These are phyloP conservation scores for Fusarium sororula DNA, from an alignment of 2,329 filamentous ascomycete species.

Conservation along the genomic window DNA sequence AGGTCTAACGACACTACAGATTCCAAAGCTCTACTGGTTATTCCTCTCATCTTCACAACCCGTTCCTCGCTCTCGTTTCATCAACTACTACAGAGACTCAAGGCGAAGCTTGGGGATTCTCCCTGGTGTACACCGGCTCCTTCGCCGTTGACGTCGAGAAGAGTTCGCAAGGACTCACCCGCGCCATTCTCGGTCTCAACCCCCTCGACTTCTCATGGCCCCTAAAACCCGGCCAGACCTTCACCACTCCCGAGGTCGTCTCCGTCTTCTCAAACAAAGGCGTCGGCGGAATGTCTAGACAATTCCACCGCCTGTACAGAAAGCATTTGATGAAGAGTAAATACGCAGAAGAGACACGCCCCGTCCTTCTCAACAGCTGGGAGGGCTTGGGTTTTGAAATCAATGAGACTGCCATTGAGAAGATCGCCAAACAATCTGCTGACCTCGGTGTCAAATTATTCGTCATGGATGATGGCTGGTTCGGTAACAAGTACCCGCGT, in stretches of 20 bases:
- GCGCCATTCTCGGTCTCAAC: conserved; percentile 69
- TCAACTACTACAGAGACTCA: conserved; percentile 67
- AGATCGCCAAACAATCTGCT: conserved; percentile 64
- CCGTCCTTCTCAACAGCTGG: conserved; percentile 71
- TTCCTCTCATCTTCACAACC: conserved; percentile 71
- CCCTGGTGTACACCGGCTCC: conserved; percentile 70
- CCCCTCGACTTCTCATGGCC: conserved; percentile 67
- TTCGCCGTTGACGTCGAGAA: conserved; percentile 69
- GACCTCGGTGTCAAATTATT: conserved; percentile 68
- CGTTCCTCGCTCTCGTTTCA: conserved; percentile 67
- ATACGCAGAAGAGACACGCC: conserved; percentile 61
- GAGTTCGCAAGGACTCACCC: conserved; percentile 68
- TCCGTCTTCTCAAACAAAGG: conserved; percentile 68
- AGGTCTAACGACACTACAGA: too few species aligned
- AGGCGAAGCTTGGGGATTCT: conserved; percentile 72
- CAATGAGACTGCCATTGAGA: conserved; percentile 64
- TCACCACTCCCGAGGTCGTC: conserved; percentile 70
- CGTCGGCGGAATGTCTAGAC: conserved; percentile 70
- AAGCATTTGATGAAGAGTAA: conserved; percentile 69
- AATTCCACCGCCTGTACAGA: conserved; percentile 68
- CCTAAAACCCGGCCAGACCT: conserved; percentile 63
- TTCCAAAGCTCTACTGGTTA: conserved; percentile 70
- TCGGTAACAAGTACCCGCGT: conserved; percentile 67
- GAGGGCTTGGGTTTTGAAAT: conserved; percentile 68
- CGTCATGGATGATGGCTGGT: conserved; percentile 75